phyloP scores from a whole-genome alignment of 176 grass and related monocot species.

The Lolium perenne region DNA sequence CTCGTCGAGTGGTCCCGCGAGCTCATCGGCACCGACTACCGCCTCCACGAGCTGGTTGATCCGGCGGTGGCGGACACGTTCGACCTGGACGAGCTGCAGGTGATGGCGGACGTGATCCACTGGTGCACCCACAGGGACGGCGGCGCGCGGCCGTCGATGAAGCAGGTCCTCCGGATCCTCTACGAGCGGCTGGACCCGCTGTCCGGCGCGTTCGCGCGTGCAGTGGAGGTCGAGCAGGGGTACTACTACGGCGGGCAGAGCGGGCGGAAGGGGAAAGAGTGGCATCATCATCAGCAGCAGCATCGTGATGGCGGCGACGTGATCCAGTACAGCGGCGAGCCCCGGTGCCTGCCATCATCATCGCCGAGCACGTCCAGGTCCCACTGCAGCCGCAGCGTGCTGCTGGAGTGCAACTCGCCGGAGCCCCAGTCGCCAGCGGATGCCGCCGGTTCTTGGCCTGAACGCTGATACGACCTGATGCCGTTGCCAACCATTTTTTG shows the following conservation, averaged over 20 bases:
- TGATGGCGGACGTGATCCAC: constrained; percentile 77
- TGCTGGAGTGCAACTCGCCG: constrained; percentile 69
- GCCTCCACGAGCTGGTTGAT: constrained; percentile 75
- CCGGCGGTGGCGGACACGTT: constrained; percentile 68
- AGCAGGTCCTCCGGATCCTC: constrained; percentile 89
- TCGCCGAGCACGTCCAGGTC: constrained; percentile 87
- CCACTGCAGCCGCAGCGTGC: constrained; percentile 78
- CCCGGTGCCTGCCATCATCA: constrained; percentile 66
- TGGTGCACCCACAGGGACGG: constrained; percentile 79
- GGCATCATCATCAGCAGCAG: neutral
- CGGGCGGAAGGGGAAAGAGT: constrained; percentile 54
- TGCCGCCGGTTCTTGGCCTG: constrained; percentile 46
- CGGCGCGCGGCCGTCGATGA: constrained; percentile 74
- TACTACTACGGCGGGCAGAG: constrained; percentile 55
- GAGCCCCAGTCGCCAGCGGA: constrained; percentile 49
- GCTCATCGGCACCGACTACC: constrained; percentile 68
- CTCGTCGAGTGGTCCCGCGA: constrained; percentile 73
- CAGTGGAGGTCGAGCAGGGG: constrained; percentile 71
- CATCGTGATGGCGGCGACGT: constrained; percentile 8
- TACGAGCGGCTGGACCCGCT: constrained; percentile 79
- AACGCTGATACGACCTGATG: constrained; percentile 11
- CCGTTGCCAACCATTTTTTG: neutral
- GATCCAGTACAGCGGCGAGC: constrained; percentile 58
- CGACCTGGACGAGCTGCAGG: constrained; percentile 84
- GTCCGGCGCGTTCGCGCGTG: constrained; percentile 65